A percentile compares a stretch with the other conserved stretches of the same genome.
Evolutionary conservation across 2,329 filamentous ascomycete genomes (phyloP).

Genomic region (Coniella vitis): DNA sequence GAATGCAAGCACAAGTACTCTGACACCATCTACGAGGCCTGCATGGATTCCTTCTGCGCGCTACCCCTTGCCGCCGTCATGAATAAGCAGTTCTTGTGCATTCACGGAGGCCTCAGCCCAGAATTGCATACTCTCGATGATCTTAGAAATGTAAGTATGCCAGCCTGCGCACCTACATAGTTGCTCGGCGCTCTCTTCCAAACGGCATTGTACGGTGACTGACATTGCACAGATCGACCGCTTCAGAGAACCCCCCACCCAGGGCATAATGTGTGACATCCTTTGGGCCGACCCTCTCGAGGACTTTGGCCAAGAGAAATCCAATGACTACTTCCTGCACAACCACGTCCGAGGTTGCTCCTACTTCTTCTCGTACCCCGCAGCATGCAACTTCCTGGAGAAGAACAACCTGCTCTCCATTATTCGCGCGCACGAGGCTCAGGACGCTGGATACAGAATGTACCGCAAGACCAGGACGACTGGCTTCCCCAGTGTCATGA

Average conservation of each 20-base stretch:
- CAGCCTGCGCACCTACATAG: not conserved
- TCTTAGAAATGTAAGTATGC: slow-evolving; percentile 64
- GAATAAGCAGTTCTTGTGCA: slow-evolving; percentile 99
- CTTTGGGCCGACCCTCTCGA: slow-evolving; percentile 97
- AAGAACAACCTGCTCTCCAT: slow-evolving; percentile 98
- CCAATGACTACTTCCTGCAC: slow-evolving; percentile 93
- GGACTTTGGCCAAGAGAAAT: slow-evolving; percentile 98
- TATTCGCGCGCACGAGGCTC: slow-evolving; percentile 95
- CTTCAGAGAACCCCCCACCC: slow-evolving; percentile 94
- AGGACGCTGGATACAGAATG: slow-evolving; percentile 98
- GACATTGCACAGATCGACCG: slow-evolving; percentile 68
- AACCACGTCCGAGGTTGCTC: slow-evolving; percentile 98
- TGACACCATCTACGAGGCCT: slow-evolving; percentile 90
- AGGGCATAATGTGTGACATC: slow-evolving; percentile 98
- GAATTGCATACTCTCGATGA: slow-evolving; percentile 95
- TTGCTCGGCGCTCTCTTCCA: not conserved
- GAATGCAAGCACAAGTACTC: slow-evolving; percentile 99
- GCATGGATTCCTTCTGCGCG: slow-evolving; percentile 96
- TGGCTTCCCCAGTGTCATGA: slow-evolving; percentile 98
- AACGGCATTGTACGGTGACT: slow-evolving; percentile 14
- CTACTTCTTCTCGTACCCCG: slow-evolving; percentile 98
- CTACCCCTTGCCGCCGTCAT: slow-evolving; percentile 92
- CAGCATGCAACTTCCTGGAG: slow-evolving; percentile 93
- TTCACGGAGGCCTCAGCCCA: slow-evolving; percentile 92
- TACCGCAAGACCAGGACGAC: slow-evolving; percentile 97